Percentiles rank a stretch among this genome's conserved stretches.
phyloP scores from a whole-genome alignment of 208 protist species.

The Porcisia deanei region DNA sequence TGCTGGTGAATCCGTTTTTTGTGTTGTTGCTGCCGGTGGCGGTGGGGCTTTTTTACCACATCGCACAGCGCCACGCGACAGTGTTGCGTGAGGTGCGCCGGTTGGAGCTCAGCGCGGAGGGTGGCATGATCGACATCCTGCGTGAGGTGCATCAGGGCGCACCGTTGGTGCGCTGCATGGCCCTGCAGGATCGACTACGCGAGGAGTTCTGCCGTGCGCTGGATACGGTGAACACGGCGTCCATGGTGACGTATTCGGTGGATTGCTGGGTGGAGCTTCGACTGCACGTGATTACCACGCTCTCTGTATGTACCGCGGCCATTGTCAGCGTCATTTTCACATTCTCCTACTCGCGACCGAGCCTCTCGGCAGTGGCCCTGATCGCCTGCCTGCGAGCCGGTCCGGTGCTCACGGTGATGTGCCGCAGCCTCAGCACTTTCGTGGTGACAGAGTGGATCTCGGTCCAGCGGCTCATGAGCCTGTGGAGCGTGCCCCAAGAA shows the following conservation, averaged over 20 bases:
- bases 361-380: slow-evolving; percentile 52
- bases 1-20: slow-evolving; percentile 57
- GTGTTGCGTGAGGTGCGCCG: slow-evolving; percentile 55
- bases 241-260: slow-evolving; percentile 50
- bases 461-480: slow-evolving; percentile 53
- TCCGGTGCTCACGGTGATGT: slow-evolving; percentile 41
- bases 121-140: slow-evolving; percentile 50
- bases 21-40: slow-evolving; percentile 53
- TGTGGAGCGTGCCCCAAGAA: slow-evolving; percentile 55
- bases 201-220: slow-evolving; percentile 72
- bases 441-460: slow-evolving; percentile 49
- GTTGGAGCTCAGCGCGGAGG: slow-evolving; percentile 50
- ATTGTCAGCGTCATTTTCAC: slow-evolving; percentile 57
- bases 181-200: slow-evolving; percentile 55
- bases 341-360: slow-evolving; percentile 32
- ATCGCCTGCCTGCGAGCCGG: slow-evolving; percentile 45
- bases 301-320: slow-evolving; percentile 45
- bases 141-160: slow-evolving; percentile 60
- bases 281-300: slow-evolving; percentile 43
- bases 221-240: slow-evolving; percentile 63
- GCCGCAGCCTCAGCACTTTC: slow-evolving; percentile 40
- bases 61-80: slow-evolving; percentile 48
- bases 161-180: slow-evolving; percentile 54
- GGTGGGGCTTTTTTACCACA: slow-evolving; percentile 42
- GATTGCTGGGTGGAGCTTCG: slow-evolving; percentile 69